Percentiles rank a stretch among this genome's conserved stretches.
These are phyloP conservation scores for Verticillium dahliae DNA, from an alignment of 2,329 filamentous ascomycete species.

Conservation along the genomic window DNA sequence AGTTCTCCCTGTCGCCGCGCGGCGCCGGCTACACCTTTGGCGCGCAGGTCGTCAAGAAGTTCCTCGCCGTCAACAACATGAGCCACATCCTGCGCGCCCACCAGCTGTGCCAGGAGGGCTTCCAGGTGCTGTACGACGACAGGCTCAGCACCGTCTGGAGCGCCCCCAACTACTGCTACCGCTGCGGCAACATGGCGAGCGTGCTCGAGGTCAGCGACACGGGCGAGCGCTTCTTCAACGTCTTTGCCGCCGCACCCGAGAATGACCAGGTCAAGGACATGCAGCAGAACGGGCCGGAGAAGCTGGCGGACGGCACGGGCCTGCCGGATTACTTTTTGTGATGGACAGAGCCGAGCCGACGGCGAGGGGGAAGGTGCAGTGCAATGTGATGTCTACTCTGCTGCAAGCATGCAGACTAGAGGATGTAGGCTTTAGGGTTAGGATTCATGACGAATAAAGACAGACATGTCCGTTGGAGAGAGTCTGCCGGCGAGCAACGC, in stretches of 20 bases:
- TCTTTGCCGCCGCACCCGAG: slow-evolving; percentile 94
- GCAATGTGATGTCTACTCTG: background rate
- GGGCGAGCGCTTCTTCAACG: slow-evolving; percentile 93
- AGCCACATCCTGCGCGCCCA: slow-evolving; percentile 96
- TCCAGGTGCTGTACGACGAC: slow-evolving; percentile 94
- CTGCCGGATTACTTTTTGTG: slow-evolving; percentile 70
- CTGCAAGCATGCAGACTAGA: background rate
- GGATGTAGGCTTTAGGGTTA: too few relatives aligned
- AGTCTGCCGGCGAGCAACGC: background rate
- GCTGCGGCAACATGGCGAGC: slow-evolving; percentile 95
- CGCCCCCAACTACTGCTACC: slow-evolving; percentile 91
- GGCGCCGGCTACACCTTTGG: slow-evolving; percentile 97
- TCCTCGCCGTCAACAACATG: slow-evolving; percentile 95
- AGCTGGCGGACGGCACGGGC: slow-evolving; percentile 54
- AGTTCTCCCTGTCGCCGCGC: slow-evolving; percentile 88
- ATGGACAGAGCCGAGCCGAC: background rate
- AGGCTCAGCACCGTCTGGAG: slow-evolving; percentile 95
- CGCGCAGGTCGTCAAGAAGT: slow-evolving; percentile 96
- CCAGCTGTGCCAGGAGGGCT: slow-evolving; percentile 96
- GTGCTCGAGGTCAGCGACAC: slow-evolving; percentile 93
- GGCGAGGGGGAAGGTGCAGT: too few relatives aligned
- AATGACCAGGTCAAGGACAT: slow-evolving; percentile 87
- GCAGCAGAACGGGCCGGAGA: slow-evolving; percentile 64
- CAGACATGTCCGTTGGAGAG: background rate
- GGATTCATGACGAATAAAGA: background rate